phyloP scores from a whole-genome alignment of 495 filamentous ascomycete species.

The Aspergillus affinis region DNA sequence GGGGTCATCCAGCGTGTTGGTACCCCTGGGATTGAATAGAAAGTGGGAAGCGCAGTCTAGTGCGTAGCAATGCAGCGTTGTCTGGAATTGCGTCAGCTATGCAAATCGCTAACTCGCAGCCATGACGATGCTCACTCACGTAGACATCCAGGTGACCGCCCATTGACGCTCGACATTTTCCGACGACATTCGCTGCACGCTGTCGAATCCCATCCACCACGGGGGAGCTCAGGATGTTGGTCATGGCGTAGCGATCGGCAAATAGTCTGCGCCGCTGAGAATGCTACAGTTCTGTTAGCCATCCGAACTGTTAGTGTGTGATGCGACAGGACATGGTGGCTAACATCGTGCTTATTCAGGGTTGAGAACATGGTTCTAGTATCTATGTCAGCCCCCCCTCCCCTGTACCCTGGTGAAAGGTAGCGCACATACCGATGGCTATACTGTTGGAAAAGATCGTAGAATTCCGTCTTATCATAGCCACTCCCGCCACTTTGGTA shows the following conservation, averaged over 20 bases:
- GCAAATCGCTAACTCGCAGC: neutral
- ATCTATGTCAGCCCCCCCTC: neutral
- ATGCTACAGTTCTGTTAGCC: constrained; percentile 43
- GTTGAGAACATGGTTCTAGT: constrained; percentile 62
- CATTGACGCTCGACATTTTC: constrained; percentile 42
- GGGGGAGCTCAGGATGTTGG: constrained; percentile 55
- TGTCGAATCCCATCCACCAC: constrained; percentile 55
- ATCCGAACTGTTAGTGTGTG: neutral
- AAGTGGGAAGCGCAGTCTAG: constrained; percentile 66
- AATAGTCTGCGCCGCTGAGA: constrained; percentile 58
- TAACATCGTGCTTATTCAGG: constrained; percentile 52
- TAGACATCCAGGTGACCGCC: constrained; percentile 54
- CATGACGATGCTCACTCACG: constrained; percentile 34
- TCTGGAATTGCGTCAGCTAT: constrained; percentile 16
- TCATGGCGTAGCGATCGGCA: constrained; percentile 65
- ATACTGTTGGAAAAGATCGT: constrained; percentile 61
- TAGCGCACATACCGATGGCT: constrained; percentile 40
- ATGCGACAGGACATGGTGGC: constrained; percentile 10
- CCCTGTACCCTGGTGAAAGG: no score
- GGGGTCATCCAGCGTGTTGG: constrained; percentile 50
- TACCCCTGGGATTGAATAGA: constrained; percentile 61
- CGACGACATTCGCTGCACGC: constrained; percentile 51
- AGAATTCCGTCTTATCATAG: constrained; percentile 68
- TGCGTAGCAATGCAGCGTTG: constrained; percentile 58
- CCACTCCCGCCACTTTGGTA: constrained; percentile 65